Evolutionary conservation across 345 rosid genomes (phyloP), one percentile per base, ranked within the genome.

Genomic region (Diplotaxis tenuifolia): DNA sequence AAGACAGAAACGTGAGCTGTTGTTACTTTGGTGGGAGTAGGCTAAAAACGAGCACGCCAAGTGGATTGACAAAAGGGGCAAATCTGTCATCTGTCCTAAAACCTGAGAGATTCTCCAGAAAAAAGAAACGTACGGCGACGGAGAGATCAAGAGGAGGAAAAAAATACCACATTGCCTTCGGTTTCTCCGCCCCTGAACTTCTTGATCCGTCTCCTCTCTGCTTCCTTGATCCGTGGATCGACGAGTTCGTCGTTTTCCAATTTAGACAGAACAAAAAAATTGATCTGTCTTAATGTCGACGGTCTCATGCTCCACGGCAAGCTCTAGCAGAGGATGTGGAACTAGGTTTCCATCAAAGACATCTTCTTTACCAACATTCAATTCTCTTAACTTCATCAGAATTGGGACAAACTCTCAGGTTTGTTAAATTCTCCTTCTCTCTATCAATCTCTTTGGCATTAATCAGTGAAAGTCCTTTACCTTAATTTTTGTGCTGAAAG

Each of bases 221-320:
- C 32, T 23, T 22, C 22, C 8, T 45, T 55, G 58, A 40, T 74
- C 62, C 62, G 16, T 28, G 27, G 18, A 62, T 72, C 23, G 20
- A 8, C 31, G 8, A 66, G 34, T 7, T 56, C 65, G 14, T 18
- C 25, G 1, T 66, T 58, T 42, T 3, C 9, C 9, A 21, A 10
- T 55, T 40, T 3, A 38, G 56, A 18, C 40, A 0, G 27, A 21
- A 8, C 28, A 70, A 0, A 55, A 10, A 22, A 25, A 59, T 70
- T 45, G 29, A 70, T 47, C 55, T 56, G 3, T 56, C 16, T 9
- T 58, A 52, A 76, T 71, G 80, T 14, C 80, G 71, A n/a, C 80
- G 32, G 57, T 71, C 28, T 34, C 80, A 1, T 76, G 71, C 22
- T 76, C 80, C 66, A 69, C 75, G 62, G 68, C 76, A 6, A 77